These are phyloP conservation scores for Penicillium brevicompactum DNA, from an alignment of 2,329 filamentous ascomycete genomes.

Conservation along the genomic window DNA sequence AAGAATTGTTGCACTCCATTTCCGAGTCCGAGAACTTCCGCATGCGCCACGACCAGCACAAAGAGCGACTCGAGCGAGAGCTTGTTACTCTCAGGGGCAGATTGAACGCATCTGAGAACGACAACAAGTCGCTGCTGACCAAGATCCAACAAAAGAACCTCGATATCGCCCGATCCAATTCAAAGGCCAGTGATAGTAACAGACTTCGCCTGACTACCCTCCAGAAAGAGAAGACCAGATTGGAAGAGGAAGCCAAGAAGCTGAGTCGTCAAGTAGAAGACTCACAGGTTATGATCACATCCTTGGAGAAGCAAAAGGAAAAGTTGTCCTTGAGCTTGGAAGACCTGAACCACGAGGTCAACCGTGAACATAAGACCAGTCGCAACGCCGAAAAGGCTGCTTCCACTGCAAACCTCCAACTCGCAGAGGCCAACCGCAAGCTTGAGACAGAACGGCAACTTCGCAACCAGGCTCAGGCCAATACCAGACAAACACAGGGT, in stretches of 20 bases:
- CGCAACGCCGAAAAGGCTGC: conserved; percentile 87
- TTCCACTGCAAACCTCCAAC: conserved; percentile 75
- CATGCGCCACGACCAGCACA: conserved; percentile 87
- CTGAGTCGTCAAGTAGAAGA: conserved; percentile 84
- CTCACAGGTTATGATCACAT: conserved; percentile 76
- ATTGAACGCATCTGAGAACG: conserved; percentile 88
- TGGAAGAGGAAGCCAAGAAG: conserved; percentile 80
- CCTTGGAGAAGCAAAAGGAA: conserved; percentile 90
- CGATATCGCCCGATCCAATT: conserved; percentile 88
- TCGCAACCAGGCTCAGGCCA: conserved; percentile 80
- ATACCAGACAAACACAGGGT: conserved; percentile 76
- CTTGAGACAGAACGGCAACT: conserved; percentile 89
- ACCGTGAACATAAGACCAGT: conserved; percentile 83
- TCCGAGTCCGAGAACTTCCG: conserved; percentile 87
- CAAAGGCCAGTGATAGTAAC: conserved; percentile 80
- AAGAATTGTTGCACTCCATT: conserved; percentile 83
- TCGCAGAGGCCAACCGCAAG: conserved; percentile 85
- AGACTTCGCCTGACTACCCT: conserved; percentile 74
- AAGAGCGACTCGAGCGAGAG: conserved; percentile 89
- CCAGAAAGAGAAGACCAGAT: conserved; percentile 77
- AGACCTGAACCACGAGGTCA: conserved; percentile 89
- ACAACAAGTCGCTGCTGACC: conserved; percentile 92
- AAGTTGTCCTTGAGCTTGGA: conserved; percentile 86
- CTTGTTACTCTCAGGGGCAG: conserved; percentile 88
- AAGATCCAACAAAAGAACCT: conserved; percentile 97